A percentile compares a stretch with the other conserved stretches of the same genome.
These are phyloP conservation scores for Neohortaea acidophila DNA, from an alignment of 495 filamentous ascomycete genomes.

Conservation along the genomic window DNA sequence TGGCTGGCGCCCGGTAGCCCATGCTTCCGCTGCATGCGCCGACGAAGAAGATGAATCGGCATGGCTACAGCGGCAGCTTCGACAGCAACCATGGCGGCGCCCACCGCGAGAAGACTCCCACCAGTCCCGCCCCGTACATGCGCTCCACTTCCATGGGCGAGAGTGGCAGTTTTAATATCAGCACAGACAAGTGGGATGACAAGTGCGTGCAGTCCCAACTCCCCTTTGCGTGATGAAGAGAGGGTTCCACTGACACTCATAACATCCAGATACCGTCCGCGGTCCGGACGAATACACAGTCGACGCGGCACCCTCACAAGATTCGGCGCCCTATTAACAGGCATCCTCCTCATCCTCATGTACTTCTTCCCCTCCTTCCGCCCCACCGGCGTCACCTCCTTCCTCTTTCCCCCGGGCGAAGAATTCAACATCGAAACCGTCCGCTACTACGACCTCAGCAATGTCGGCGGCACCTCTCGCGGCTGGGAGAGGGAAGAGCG, in stretches of 20 bases:
- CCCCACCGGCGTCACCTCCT: conserved; percentile 43
- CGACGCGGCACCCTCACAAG: conserved; percentile 59
- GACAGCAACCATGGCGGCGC: conserved; percentile 2
- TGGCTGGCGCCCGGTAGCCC: too few relatives aligned
- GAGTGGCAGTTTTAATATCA: conserved; percentile 51
- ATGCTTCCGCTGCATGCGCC: too few relatives aligned
- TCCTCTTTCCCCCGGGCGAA: conserved; percentile 46
- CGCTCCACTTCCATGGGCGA: conserved; percentile 33
- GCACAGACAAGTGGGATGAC: conserved; percentile 62
- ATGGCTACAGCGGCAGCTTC: conserved; percentile 29
- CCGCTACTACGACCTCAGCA: conserved; percentile 86
- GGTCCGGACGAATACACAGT: conserved; percentile 51
- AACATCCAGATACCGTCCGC: conserved; percentile 62
- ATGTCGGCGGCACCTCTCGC: conserved; percentile 72
- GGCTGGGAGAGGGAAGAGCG: conserved; percentile 94
- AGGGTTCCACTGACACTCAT: not conserved
- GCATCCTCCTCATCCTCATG: conserved; percentile 47
- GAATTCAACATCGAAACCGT: conserved; percentile 81
- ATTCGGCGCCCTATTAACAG: conserved; percentile 37
- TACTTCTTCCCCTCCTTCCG: conserved; percentile 58
- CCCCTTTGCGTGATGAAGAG: conserved; percentile 1
- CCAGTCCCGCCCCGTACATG: conserved; percentile 33
- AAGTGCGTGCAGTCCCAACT: conserved; percentile 12
- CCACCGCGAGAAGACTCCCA: not conserved
- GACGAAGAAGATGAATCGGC: conserved; percentile 47